phyloP scores from a whole-genome alignment of 2,329 filamentous ascomycete genomes.

The Talaromyces albobiverticillius region DNA sequence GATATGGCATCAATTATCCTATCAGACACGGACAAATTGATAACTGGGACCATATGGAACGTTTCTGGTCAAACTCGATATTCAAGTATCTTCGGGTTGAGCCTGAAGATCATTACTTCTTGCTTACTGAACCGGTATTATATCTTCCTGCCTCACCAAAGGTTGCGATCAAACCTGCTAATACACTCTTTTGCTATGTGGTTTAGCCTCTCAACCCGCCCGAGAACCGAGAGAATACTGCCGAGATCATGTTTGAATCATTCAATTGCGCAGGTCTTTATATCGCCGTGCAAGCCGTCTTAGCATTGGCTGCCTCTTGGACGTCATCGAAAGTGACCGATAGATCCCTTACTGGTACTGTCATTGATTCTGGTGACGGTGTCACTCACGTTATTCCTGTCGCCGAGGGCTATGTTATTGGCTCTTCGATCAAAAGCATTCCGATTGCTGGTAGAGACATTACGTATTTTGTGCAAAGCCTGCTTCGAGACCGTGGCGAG shows the following conservation, averaged over 20 bases:
- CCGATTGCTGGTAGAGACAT: constrained; percentile 97
- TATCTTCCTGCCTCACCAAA: background rate
- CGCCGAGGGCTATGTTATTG: constrained; percentile 97
- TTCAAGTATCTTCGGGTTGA: constrained; percentile 99
- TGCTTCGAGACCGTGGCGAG: constrained; percentile 93
- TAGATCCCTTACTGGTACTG: constrained; percentile 90
- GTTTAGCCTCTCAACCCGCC: constrained; percentile 88
- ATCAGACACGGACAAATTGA: constrained; percentile 98
- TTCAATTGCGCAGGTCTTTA: constrained; percentile 99
- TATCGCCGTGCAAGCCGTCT: constrained; percentile 95
- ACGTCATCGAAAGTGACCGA: constrained; percentile 98
- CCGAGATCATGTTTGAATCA: constrained; percentile 99
- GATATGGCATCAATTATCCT: constrained; percentile 95
- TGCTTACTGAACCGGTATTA: constrained; percentile 85
- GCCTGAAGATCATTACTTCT: constrained; percentile 97
- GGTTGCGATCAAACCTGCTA: background rate
- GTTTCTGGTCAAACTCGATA: constrained; percentile 99
- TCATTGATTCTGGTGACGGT: constrained; percentile 98
- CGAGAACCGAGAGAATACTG: constrained; percentile 97
- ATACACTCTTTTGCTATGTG: background rate
- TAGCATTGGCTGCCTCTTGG: constrained; percentile 95
- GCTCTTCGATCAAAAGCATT: constrained; percentile 98
- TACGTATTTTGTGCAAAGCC: constrained; percentile 96
- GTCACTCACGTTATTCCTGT: constrained; percentile 99
- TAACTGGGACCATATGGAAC: constrained; percentile 99